Conservation (phyloP, 208 protist species). For the Porcisia hertigi region DNA sequence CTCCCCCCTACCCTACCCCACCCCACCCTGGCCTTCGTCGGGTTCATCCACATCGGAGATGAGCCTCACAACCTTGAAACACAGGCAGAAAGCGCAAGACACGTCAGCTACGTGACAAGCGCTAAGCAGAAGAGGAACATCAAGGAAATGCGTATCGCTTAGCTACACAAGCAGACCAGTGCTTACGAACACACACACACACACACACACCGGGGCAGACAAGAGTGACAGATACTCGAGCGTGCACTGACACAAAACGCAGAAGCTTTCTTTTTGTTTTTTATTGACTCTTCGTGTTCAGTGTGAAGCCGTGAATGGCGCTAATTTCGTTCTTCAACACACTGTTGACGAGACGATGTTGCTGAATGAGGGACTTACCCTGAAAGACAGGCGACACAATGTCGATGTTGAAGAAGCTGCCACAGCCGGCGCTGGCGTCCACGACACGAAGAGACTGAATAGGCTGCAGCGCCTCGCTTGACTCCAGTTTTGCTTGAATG, state of each 20-base stretch:
- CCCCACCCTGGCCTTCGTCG: not conserved
- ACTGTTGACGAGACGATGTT: slow-evolving; percentile 85
- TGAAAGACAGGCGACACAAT: slow-evolving; percentile 72
- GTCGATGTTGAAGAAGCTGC: slow-evolving; percentile 85
- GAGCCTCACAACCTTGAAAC: not conserved
- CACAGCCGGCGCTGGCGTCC: slow-evolving; percentile 81
- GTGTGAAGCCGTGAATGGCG: slow-evolving; percentile 85
- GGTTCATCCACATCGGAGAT: not conserved
- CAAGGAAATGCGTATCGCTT: not conserved
- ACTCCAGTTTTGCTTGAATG: slow-evolving; percentile 75
- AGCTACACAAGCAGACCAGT: not conserved
- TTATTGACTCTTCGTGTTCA: slow-evolving; percentile 49
- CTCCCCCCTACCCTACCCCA: not conserved
- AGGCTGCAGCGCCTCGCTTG: slow-evolving; percentile 54
- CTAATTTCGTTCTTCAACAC: slow-evolving; percentile 83
- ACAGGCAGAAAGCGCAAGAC: not conserved
- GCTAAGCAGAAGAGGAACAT: not conserved
- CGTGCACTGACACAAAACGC: not conserved
- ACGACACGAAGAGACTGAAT: slow-evolving; percentile 57
- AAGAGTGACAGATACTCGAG: not conserved
- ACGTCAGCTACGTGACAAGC: not conserved
- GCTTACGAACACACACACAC: not conserved
- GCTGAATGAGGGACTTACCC: slow-evolving; percentile 80
- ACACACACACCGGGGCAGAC: not conserved
- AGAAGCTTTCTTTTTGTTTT: no score